Evolutionary conservation across 257 asterid species (phyloP).

Genomic region (Cynanchum wilfordii): DNA sequence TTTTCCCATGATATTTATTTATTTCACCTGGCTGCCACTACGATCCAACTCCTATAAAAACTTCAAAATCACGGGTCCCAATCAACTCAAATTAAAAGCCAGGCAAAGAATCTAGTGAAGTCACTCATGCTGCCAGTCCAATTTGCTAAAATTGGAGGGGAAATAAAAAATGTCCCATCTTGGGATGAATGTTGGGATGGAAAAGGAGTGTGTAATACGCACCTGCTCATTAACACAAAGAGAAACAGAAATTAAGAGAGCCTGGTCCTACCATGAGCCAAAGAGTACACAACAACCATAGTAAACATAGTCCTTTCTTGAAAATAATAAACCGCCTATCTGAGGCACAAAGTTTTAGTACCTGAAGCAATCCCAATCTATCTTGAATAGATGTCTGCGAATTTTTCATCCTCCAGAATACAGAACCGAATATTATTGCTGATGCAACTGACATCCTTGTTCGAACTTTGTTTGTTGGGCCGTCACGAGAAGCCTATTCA

Average conservation of each 20-base stretch:
- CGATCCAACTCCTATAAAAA: background rate
- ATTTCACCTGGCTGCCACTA: background rate
- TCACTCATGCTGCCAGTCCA: background rate
- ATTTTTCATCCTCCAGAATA: constrained; percentile 97
- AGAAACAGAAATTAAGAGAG: background rate
- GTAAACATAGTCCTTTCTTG: constrained; percentile 1
- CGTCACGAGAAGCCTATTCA: constrained; percentile 90
- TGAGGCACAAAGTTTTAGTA: constrained; percentile 17
- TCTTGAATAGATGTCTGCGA: constrained; percentile 96
- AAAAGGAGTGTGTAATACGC: background rate
- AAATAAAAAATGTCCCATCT: background rate
- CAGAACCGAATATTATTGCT: constrained; percentile 93
- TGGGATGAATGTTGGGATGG: background rate
- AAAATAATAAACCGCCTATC: constrained; percentile 9
- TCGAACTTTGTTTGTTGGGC: constrained; percentile 94
- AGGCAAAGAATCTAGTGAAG: background rate
- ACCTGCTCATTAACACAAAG: background rate
- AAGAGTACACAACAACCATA: constrained; percentile 7
- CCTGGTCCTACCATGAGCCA: background rate
- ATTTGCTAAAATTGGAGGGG: background rate
- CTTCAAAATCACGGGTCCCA: background rate
- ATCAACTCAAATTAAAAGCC: background rate
- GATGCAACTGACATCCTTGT: constrained; percentile 96
- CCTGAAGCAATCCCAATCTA: constrained; percentile 98
- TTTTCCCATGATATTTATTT: too few relatives aligned